A percentile compares a stretch with the other conserved stretches of the same genome.
Evolutionary conservation across 1,284 basidiomycete species (phyloP).

Genomic region (Moniliella sp.): DNA sequence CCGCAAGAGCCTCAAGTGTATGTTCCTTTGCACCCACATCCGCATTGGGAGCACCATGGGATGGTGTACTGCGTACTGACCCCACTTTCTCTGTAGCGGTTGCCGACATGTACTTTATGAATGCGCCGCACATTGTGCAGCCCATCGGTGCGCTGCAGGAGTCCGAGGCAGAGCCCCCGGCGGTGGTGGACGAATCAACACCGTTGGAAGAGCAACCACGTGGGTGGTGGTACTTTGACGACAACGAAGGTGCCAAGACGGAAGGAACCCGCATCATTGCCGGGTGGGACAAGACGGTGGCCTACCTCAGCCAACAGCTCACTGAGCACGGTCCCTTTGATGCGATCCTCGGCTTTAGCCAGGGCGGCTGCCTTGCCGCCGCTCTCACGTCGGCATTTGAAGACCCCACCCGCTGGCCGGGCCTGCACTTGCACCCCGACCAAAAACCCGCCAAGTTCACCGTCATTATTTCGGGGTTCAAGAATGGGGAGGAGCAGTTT

Average conservation of each 20-base stretch:
- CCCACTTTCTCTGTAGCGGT: constrained; percentile 8
- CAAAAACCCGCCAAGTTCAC: constrained; percentile 18
- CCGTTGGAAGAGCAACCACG: constrained; percentile 29
- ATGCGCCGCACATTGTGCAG: constrained; percentile 24
- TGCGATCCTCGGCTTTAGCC: constrained; percentile 25
- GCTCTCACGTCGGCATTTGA: constrained; percentile 23
- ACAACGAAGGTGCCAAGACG: no score
- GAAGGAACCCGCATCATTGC: constrained; percentile 17
- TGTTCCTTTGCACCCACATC: neutral
- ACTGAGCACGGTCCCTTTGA: constrained; percentile 25
- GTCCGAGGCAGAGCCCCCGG: constrained; percentile 10
- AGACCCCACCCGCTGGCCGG: constrained; percentile 13
- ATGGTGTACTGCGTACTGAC: neutral
- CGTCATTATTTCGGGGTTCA: constrained; percentile 25
- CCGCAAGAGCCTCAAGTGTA: constrained; percentile 17
- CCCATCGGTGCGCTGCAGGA: constrained; percentile 15
- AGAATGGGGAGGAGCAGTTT: constrained; percentile 10
- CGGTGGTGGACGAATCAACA: constrained; percentile 11
- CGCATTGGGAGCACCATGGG: neutral
- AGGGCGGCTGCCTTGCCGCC: constrained; percentile 17
- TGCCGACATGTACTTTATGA: constrained; percentile 24
- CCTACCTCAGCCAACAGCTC: constrained; percentile 12
- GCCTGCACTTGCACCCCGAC: constrained; percentile 7
- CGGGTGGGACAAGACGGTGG: constrained; percentile 16
- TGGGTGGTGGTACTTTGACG: constrained; percentile 25